phyloP scores from a whole-genome alignment of 2,329 filamentous ascomycete species.

The Pseudogymnoascus sp. region DNA sequence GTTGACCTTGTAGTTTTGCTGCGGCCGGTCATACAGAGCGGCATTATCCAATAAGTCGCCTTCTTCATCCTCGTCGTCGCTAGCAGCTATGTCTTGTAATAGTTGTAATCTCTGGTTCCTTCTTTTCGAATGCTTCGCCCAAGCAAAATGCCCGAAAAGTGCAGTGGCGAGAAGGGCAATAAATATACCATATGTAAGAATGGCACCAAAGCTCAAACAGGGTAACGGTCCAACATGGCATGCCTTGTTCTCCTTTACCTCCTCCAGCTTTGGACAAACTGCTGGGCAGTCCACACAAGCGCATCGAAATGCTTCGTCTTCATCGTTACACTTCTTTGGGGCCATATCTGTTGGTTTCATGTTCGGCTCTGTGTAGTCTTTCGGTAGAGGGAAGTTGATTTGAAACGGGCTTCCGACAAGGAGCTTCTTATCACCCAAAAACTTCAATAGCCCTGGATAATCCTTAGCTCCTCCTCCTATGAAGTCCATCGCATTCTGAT shows the following conservation, averaged over 20 bases:
- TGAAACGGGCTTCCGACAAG: conserved; percentile 88
- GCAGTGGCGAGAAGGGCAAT: conserved; percentile 58
- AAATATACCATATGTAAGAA: conserved; percentile 74
- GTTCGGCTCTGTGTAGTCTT: conserved; percentile 50
- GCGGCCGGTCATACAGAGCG: conserved; percentile 70
- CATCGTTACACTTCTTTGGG: conserved; percentile 82
- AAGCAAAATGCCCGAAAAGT: conserved; percentile 67
- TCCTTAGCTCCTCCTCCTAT: conserved; percentile 94
- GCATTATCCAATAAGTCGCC: conserved; percentile 71
- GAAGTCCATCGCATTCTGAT: conserved; percentile 87
- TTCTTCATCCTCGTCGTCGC: conserved; percentile 83
- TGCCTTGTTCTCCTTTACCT: conserved; percentile 57
- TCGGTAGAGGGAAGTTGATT: conserved; percentile 75
- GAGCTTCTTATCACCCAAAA: conserved; percentile 83
- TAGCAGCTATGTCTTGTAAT: conserved; percentile 73
- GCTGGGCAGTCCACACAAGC: conserved; percentile 88
- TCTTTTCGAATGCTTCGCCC: conserved; percentile 62
- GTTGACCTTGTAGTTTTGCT: conserved; percentile 75
- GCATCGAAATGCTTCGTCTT: conserved; percentile 77
- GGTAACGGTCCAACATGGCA: conserved; percentile 85
- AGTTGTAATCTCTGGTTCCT: conserved; percentile 79
- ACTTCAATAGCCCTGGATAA: conserved; percentile 78
- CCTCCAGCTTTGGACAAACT: conserved; percentile 75
- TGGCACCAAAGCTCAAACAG: conserved; percentile 86
- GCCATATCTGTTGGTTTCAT: conserved; percentile 66